These are phyloP conservation scores for Fusarium coicis DNA, from an alignment of 2,329 filamentous ascomycete genomes.

Conservation along the genomic window DNA sequence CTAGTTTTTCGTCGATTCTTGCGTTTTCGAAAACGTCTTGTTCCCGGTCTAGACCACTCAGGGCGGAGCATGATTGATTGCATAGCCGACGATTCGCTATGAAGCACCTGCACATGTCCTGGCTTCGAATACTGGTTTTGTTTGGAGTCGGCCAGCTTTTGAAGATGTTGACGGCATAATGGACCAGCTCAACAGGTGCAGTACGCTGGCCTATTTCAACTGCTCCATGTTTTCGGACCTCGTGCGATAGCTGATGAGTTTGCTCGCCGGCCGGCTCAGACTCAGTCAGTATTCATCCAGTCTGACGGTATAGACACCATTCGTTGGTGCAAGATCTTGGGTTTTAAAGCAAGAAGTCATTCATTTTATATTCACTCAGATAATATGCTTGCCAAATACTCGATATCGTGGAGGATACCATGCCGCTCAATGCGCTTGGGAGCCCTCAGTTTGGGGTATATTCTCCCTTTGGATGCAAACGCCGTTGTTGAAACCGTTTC, in stretches of 20 bases:
- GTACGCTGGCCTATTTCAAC: conserved; percentile 6
- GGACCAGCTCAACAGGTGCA: conserved; percentile 6
- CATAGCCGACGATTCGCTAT: neutral
- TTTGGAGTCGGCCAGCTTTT: conserved; percentile 2
- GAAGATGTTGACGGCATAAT: neutral
- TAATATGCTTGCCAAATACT: conserved; percentile 46
- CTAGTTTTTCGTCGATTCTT: neutral
- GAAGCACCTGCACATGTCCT: neutral
- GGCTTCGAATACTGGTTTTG: neutral
- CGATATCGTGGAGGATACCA: conserved; percentile 57
- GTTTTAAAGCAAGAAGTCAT: conserved; percentile 40
- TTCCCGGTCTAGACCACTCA: conserved; percentile 29
- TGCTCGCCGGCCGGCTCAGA: neutral
- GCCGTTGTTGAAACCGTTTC: conserved; percentile 67
- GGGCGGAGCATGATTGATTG: neutral
- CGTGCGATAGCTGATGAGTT: conserved; percentile 22
- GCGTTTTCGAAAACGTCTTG: conserved; percentile 1
- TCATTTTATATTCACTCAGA: conserved; percentile 42
- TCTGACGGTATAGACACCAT: conserved; percentile 19
- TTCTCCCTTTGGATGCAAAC: conserved; percentile 52
- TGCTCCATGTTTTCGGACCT: conserved; percentile 13
- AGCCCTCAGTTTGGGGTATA: conserved; percentile 43
- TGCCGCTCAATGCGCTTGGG: conserved; percentile 49
- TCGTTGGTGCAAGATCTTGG: conserved; percentile 30
- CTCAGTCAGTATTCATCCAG: neutral